These are phyloP conservation scores for Sarocladium strictum DNA, from an alignment of 2,329 filamentous ascomycete genomes.

Conservation along the genomic window DNA sequence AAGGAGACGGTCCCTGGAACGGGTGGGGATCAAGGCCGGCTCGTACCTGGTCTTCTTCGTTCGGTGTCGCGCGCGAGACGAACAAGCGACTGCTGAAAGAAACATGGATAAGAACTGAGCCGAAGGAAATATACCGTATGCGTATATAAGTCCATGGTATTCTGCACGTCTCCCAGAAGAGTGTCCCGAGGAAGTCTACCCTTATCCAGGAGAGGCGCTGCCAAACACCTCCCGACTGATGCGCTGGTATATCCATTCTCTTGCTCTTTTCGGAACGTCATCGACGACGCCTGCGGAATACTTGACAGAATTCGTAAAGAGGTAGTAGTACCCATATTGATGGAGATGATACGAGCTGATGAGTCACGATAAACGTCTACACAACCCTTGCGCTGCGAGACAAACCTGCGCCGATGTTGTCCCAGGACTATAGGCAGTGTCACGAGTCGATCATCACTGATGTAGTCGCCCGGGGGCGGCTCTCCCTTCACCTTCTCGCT, in stretches of 20 bases:
- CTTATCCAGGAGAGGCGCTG: slow-evolving; percentile 10
- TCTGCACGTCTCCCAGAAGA: slow-evolving; percentile 15
- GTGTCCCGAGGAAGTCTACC: slow-evolving; percentile 14
- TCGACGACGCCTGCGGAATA: slow-evolving; percentile 14
- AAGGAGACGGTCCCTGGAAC: slow-evolving; percentile 14
- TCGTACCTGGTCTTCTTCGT: neutral
- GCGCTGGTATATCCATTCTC: slow-evolving; percentile 14
- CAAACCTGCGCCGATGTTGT: slow-evolving; percentile 13
- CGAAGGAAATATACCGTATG: slow-evolving; percentile 11
- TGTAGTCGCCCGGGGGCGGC: neutral
- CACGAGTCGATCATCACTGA: too few relatives aligned
- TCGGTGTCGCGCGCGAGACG: slow-evolving; percentile 1
- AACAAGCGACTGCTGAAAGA: too few relatives aligned
- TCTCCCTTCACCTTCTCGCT: slow-evolving; percentile 10
- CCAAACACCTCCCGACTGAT: slow-evolving; percentile 11
- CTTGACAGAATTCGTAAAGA: neutral
- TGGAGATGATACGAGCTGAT: slow-evolving; percentile 13
- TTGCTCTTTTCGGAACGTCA: slow-evolving; percentile 10
- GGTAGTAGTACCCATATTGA: too few relatives aligned
- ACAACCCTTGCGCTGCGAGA: slow-evolving; percentile 12
- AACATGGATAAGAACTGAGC: too few relatives aligned
- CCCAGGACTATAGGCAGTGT: slow-evolving; percentile 11
- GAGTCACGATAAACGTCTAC: slow-evolving; percentile 12
- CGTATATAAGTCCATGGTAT: slow-evolving; percentile 14
- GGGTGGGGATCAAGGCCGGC: slow-evolving; percentile 12